These are phyloP conservation scores for Cystobasidiopsis lactophilus DNA, from an alignment of 768 basidiomycete genomes.

Conservation along the genomic window DNA sequence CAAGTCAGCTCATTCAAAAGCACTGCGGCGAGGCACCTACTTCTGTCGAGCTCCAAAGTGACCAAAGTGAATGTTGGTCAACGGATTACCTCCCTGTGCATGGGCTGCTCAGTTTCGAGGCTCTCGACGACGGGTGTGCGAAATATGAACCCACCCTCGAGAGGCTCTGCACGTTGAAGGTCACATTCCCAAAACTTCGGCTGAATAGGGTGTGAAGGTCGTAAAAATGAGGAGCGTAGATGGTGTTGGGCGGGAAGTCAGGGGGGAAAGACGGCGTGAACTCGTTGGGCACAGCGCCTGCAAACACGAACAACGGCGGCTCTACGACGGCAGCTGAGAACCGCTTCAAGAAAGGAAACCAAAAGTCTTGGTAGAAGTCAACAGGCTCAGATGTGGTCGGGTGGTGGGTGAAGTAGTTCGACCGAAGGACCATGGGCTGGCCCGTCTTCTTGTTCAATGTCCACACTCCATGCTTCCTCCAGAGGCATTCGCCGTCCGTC, in stretches of 20 bases:
- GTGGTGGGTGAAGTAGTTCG: constrained; percentile 60
- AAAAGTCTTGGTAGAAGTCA: constrained; percentile 71
- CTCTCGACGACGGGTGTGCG: too few relatives aligned
- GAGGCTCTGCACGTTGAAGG: constrained; percentile 46
- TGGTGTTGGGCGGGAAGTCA: constrained; percentile 33
- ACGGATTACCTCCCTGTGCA: constrained; percentile 68
- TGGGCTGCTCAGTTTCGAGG: background rate
- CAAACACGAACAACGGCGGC: constrained; percentile 34
- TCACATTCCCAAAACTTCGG: constrained; percentile 61
- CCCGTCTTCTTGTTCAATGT: constrained; percentile 49
- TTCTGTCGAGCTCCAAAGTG: constrained; percentile 59
- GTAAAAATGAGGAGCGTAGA: constrained; percentile 67
- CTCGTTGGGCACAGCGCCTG: constrained; percentile 85
- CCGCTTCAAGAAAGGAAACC: constrained; percentile 47
- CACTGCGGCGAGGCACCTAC: background rate
- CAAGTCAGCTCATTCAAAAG: background rate
- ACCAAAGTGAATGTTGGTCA: constrained; percentile 70
- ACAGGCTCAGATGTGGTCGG: constrained; percentile 46
- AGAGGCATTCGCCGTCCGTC: constrained; percentile 43
- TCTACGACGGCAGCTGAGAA: constrained; percentile 34
- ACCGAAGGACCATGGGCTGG: constrained; percentile 50
- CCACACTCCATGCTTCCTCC: constrained; percentile 91
- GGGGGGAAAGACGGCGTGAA: background rate
- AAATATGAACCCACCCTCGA: background rate
- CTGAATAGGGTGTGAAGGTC: constrained; percentile 70